Conservation (phyloP, 2,329 filamentous ascomycete genomes). For the Scopulariopsis brevicaulis region DNA sequence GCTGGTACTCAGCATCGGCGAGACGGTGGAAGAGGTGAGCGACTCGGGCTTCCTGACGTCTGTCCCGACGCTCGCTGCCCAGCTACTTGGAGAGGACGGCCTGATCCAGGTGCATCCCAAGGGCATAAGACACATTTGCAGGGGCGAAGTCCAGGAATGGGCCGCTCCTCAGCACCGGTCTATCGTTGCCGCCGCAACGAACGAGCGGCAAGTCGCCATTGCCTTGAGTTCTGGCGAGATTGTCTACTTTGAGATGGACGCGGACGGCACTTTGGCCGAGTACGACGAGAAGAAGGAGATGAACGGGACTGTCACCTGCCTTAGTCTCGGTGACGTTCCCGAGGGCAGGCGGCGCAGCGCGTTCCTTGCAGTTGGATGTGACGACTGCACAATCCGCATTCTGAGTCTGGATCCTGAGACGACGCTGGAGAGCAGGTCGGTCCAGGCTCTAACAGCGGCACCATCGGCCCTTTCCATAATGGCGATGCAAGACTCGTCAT, state of each 20-base stretch:
- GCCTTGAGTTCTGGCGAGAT: conserved; percentile 94
- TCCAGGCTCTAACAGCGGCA: conserved; percentile 84
- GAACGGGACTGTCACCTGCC: conserved; percentile 86
- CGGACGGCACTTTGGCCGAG: conserved; percentile 80
- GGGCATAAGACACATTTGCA: conserved; percentile 80
- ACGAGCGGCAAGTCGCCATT: conserved; percentile 84
- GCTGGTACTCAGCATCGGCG: conserved; percentile 85
- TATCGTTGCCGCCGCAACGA: conserved; percentile 89
- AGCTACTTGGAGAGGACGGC: conserved; percentile 87
- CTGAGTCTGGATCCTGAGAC: conserved; percentile 82
- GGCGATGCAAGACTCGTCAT: conserved; percentile 88
- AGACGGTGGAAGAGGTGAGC: conserved; percentile 90
- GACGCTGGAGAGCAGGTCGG: conserved; percentile 84
- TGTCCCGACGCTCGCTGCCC: conserved; percentile 82
- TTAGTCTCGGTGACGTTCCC: conserved; percentile 89
- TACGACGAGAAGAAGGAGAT: conserved; percentile 94
- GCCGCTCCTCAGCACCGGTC: conserved; percentile 84
- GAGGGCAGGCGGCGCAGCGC: conserved; percentile 81
- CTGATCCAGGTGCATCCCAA: conserved; percentile 94
- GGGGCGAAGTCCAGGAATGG: conserved; percentile 82
- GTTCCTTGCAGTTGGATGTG: conserved; percentile 91
- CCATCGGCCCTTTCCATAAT: conserved; percentile 86
- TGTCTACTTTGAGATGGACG: conserved; percentile 95
- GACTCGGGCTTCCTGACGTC: conserved; percentile 87
- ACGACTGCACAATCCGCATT: conserved; percentile 91